These are phyloP conservation scores for Fomitopsis pulvina DNA, from an alignment of 768 basidiomycete genomes.

Conservation along the genomic window DNA sequence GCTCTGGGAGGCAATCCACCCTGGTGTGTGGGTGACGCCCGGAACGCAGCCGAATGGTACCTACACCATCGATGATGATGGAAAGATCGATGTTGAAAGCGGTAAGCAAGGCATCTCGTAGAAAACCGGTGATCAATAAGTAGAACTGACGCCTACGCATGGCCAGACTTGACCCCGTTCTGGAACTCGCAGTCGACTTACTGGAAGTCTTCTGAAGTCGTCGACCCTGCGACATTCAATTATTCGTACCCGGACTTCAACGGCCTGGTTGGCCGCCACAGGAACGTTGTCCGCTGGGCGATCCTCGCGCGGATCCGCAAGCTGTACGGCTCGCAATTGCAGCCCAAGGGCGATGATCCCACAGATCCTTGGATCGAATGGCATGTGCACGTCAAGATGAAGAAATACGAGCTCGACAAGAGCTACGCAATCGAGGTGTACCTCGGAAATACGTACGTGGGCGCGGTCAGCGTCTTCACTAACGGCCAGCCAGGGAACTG, in stretches of 20 bases:
- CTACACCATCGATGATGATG: constrained; percentile 8
- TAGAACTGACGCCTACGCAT: background rate
- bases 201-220: constrained; percentile 32
- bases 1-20: constrained; percentile 44
- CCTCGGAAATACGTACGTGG: constrained; percentile 39
- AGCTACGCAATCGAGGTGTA: constrained; percentile 42
- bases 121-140: background rate
- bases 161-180: constrained; percentile 40
- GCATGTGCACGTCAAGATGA: constrained; percentile 34
- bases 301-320: constrained; percentile 29
- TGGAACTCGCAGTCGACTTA: constrained; percentile 31
- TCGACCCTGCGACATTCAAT: constrained; percentile 26
- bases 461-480: constrained; percentile 39
- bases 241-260: constrained; percentile 51
- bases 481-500: constrained; percentile 29
- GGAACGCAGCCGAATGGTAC: constrained; percentile 6
- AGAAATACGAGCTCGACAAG: constrained; percentile 36
- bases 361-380: constrained; percentile 26
- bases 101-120: background rate
- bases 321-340: constrained; percentile 19
- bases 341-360: background rate
- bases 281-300: constrained; percentile 21
- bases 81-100: constrained; percentile 8
- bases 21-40: constrained; percentile 30
- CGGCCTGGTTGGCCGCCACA: constrained; percentile 26